Percentiles rank a stretch among this genome's conserved stretches.
These are phyloP conservation scores for Corylus americana DNA, from an alignment of 306 rosid species.

Conservation along the genomic window DNA sequence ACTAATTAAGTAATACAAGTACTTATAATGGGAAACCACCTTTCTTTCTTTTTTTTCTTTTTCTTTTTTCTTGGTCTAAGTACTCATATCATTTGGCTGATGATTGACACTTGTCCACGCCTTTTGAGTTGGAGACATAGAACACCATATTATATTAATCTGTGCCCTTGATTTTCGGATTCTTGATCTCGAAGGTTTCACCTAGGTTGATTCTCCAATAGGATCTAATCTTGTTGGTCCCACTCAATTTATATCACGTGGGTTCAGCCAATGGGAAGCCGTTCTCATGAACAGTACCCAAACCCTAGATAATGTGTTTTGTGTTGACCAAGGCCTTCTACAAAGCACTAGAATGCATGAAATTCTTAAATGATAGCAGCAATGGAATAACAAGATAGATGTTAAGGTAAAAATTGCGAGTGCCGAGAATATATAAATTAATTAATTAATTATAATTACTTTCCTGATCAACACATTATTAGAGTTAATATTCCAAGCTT, in stretches of 20 bases:
- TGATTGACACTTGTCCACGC: conserved; percentile 45
- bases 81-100: conserved; percentile 30
- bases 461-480: not conserved
- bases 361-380: not conserved
- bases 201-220: conserved; percentile 9
- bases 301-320: not conserved
- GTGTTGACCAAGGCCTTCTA: not conserved
- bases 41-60: not conserved
- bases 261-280: conserved; percentile 34
- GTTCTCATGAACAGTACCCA: conserved; percentile 7
- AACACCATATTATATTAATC: not conserved
- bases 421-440: not conserved
- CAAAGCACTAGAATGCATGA: not conserved
- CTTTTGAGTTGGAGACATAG: conserved; percentile 8
- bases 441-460: not conserved
- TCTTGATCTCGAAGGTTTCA: conserved; percentile 12
- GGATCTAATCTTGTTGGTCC: conserved; percentile 15
- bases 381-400: not conserved
- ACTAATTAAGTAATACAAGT: not conserved
- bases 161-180: conserved; percentile 29
- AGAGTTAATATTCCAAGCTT: not conserved
- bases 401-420: not conserved
- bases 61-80: not conserved
- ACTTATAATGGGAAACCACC: not conserved
- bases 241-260: conserved; percentile 27